These are phyloP conservation scores for Sporothrix protearum DNA, from an alignment of 2,329 filamentous ascomycete species.

Conservation along the genomic window DNA sequence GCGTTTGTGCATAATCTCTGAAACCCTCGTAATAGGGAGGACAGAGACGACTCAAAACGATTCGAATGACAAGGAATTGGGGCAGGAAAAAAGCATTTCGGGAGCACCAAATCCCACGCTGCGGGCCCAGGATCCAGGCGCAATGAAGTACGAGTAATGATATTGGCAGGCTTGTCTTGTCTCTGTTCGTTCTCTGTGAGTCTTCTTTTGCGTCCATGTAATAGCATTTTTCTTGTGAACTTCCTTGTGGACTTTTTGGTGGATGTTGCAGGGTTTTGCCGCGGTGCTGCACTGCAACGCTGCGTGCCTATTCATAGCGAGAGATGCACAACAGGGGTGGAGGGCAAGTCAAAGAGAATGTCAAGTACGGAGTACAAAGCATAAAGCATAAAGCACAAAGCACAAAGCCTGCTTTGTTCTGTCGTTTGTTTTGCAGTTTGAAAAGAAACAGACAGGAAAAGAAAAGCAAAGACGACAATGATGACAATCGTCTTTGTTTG, in stretches of 20 bases:
- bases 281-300: slow-evolving; percentile 8
- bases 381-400: background rate
- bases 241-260: too few relatives aligned
- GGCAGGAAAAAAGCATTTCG: background rate
- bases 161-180: background rate
- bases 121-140: background rate
- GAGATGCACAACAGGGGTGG: background rate
- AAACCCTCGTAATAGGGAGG: background rate
- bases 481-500: background rate
- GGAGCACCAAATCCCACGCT: background rate
- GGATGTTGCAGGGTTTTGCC: background rate
- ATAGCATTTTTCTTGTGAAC: too few relatives aligned
- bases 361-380: background rate
- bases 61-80: background rate
- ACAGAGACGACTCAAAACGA: too few relatives aligned
- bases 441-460: background rate
- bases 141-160: too few relatives aligned
- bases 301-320: slow-evolving; percentile 1
- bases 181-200: too few relatives aligned
- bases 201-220: too few relatives aligned
- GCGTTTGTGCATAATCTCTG: slow-evolving; percentile 4
- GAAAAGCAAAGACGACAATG: background rate
- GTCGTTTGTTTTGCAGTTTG: background rate
- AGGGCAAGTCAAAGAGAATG: too few relatives aligned
- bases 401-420: background rate